These are phyloP conservation scores for Clonostachys sp. DNA, from an alignment of 2,329 filamentous ascomycete species.

Conservation along the genomic window DNA sequence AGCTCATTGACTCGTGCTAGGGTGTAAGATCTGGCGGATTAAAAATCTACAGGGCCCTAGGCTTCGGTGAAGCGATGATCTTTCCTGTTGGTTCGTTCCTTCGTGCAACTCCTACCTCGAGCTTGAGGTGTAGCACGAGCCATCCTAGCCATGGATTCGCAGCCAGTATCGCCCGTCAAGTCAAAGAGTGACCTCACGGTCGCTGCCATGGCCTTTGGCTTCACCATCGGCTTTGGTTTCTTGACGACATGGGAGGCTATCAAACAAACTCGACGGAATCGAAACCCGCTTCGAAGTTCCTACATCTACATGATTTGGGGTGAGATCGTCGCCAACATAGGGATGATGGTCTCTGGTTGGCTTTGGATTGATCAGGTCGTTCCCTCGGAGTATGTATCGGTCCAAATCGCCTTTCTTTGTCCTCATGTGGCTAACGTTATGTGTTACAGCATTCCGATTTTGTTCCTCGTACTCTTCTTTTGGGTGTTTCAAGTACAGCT, in stretches of 20 bases:
- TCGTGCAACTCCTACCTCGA: too few relatives aligned
- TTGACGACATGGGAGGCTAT: constrained; percentile 31
- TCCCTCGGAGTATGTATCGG: constrained; percentile 14
- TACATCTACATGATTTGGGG: constrained; percentile 43
- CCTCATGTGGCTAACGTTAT: neutral
- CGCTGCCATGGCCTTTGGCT: constrained; percentile 21
- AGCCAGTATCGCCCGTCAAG: too few relatives aligned
- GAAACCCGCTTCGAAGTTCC: constrained; percentile 20
- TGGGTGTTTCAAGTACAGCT: constrained; percentile 44
- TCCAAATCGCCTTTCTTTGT: too few relatives aligned
- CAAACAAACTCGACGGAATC: constrained; percentile 32
- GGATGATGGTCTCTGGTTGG: constrained; percentile 30
- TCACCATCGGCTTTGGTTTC: constrained; percentile 34
- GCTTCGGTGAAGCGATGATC: too few relatives aligned
- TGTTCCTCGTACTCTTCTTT: constrained; percentile 29
- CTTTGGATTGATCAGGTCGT: constrained; percentile 29
- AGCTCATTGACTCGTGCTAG: too few relatives aligned
- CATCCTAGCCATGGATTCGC: too few relatives aligned
- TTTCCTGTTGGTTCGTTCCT: too few relatives aligned
- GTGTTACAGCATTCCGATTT: constrained; percentile 15
- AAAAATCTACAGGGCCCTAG: too few relatives aligned
- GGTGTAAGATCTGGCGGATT: too few relatives aligned
- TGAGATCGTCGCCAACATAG: constrained; percentile 31
- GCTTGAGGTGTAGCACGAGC: too few relatives aligned
- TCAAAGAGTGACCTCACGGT: constrained; percentile 16